Evolutionary conservation across 1,284 basidiomycete species (phyloP), one percentile per base, ranked within the genome.

Genomic region (Ustilago tritici): DNA sequence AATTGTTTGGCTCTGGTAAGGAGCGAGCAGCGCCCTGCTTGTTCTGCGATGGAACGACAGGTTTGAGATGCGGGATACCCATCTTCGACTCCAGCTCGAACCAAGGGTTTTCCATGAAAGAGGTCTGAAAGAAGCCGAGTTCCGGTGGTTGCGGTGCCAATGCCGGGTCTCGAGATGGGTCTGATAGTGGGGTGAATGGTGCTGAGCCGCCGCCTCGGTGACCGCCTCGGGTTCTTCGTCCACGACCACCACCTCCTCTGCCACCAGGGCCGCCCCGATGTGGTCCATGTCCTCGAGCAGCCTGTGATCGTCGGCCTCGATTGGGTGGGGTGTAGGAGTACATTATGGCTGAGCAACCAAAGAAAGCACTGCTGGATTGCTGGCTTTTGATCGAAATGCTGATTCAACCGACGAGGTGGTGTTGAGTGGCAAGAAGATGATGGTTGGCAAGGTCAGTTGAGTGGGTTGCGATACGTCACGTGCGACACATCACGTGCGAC

Each of bases 101-200:
- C 75, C 75, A 77, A 2, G 75, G 75, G 32, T 77, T 71, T 28
- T 70, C 70, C 64, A 77, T n/a, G 52, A 77, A 77, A 15, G 75
- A 73, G 6, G 54, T 10, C 32, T 67, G 60, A 43, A 70, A 77
- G 64, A 58, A 77, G 28, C 75, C 75, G 34, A 62, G 62, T 57
- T 65, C 70, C 17, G 70, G 66, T 17, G 63, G 65, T 47, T 52
- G 19, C 1, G 75, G 75, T n/a, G 58, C 63, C 0, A 70, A 57
- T 41, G 56, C 49, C 15, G 63, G 57, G 43, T 70, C 75, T 23
- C 19, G 43, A 4, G 61, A 40, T 14, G 66, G 61, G 19, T 77
- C 60, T 12, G 9, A 32, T 14, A 56, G 8, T 4, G 56, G 14
- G 10, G 38, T 56, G 49, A 31, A 32, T 32, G 34, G 43, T 17